Conservation (phyloP, 768 basidiomycete genomes). For the Chalciporus sphaerocephalus region DNA sequence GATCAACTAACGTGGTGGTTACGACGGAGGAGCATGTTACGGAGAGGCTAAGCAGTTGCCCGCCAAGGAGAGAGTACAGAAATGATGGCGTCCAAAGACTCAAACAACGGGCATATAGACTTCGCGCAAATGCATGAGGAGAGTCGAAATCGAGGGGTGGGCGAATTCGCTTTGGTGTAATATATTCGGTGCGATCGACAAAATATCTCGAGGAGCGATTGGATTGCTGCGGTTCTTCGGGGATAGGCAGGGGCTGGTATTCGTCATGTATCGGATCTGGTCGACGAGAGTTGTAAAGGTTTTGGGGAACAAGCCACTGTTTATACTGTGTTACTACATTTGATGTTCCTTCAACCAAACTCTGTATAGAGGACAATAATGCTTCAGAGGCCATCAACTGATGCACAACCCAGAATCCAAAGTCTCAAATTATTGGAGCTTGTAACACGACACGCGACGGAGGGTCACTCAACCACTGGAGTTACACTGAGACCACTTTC, state of each 20-base stretch:
- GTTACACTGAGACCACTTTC: no score
- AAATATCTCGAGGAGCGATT: not conserved
- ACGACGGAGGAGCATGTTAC: constrained; percentile 44
- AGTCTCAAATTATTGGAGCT: not conserved
- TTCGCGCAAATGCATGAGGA: constrained; percentile 14
- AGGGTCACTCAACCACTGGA: no score
- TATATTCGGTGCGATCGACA: not conserved
- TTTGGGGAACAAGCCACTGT: constrained; percentile 9
- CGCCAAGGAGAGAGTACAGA: constrained; percentile 24
- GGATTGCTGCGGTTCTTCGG: constrained; percentile 3
- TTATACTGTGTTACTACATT: constrained; percentile 12
- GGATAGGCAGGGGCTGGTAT: constrained; percentile 19
- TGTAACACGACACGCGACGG: not conserved
- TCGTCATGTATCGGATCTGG: constrained; percentile 15
- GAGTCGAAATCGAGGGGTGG: constrained; percentile 20
- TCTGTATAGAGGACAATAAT: constrained; percentile 8
- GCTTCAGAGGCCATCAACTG: not conserved
- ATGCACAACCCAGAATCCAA: not conserved
- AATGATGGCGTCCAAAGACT: constrained; percentile 31
- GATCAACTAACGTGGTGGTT: constrained; percentile 63
- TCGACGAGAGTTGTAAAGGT: constrained; percentile 1
- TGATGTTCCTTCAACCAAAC: not conserved
- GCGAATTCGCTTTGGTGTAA: constrained; percentile 5
- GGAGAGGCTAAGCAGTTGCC: constrained; percentile 22
- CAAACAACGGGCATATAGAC: constrained; percentile 17